Conservation (phyloP, 306 rosid genomes). For the Cucumis cinereus region DNA sequence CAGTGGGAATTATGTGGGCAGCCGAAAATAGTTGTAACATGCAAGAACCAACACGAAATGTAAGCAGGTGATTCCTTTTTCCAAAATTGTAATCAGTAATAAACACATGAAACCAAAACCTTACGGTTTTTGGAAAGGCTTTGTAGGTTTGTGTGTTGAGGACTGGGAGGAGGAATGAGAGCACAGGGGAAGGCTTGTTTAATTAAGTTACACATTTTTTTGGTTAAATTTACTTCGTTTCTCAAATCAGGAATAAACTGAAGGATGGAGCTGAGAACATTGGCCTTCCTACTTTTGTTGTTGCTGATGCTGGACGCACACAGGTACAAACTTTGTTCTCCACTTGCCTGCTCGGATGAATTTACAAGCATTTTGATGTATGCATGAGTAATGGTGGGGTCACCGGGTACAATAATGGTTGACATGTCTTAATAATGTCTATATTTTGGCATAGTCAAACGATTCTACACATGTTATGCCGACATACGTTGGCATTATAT, state of each 20-base stretch:
- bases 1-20: conserved; percentile 87
- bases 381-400: background rate
- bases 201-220: background rate
- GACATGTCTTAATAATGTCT: background rate
- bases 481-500: background rate
- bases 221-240: background rate
- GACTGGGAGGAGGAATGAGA: background rate
- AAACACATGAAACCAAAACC: conserved; percentile 6
- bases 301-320: conserved; percentile 93
- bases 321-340: conserved; percentile 32
- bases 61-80: conserved; percentile 28
- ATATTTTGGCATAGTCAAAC: background rate
- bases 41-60: conserved; percentile 91
- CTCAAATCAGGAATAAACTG: conserved; percentile 59
- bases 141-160: background rate
- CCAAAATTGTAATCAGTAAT: background rate
- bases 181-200: background rate
- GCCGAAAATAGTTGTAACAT: conserved; percentile 74
- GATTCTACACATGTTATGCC: background rate
- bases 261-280: conserved; percentile 59
- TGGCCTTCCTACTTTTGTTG: conserved; percentile 87
- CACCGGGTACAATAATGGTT: background rate
- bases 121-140: background rate
- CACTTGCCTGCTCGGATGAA: background rate
- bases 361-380: background rate